Evolutionary conservation across 495 filamentous ascomycete species (phyloP).

Genomic region (Penicillium samsonianum): DNA sequence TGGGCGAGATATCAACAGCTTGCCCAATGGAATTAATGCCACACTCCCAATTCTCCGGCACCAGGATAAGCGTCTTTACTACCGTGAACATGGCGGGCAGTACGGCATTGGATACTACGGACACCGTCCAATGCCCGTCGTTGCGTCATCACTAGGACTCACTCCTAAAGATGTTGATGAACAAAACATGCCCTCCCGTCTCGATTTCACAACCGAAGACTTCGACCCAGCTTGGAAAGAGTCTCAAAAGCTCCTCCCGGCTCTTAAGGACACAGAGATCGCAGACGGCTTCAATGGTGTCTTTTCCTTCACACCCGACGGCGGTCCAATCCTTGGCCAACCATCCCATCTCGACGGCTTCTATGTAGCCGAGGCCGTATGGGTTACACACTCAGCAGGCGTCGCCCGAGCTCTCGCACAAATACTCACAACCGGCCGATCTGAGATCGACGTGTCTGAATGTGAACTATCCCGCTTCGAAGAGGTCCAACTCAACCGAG

Average conservation of each 20-base stretch:
- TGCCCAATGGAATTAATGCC: conserved; percentile 43
- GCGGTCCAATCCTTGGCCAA: conserved; percentile 50
- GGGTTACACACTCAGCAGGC: conserved; percentile 58
- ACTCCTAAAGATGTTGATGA: conserved; percentile 50
- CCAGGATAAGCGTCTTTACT: conserved; percentile 56
- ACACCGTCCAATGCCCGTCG: conserved; percentile 52
- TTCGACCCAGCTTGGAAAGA: conserved; percentile 53
- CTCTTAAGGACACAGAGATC: conserved; percentile 41
- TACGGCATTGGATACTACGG: conserved; percentile 57
- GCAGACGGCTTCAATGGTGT: conserved; percentile 54
- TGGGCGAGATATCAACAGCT: conserved; percentile 31
- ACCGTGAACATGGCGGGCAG: conserved; percentile 53
- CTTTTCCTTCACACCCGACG: conserved; percentile 57
- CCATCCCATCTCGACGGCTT: conserved; percentile 50
- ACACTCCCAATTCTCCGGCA: conserved; percentile 49
- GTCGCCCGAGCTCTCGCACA: conserved; percentile 52
- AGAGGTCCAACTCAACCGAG: conserved; percentile 44
- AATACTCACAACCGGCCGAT: conserved; percentile 46
- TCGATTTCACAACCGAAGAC: conserved; percentile 49
- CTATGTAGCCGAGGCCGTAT: conserved; percentile 56
- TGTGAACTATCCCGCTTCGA: conserved; percentile 55
- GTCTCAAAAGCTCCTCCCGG: conserved; percentile 44
- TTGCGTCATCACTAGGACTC: conserved; percentile 40
- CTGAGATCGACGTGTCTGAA: conserved; percentile 47
- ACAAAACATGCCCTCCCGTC: conserved; percentile 53